Evolutionary conservation across 2,329 filamentous ascomycete species (phyloP).

Genomic region (Aspergillus glaucus): DNA sequence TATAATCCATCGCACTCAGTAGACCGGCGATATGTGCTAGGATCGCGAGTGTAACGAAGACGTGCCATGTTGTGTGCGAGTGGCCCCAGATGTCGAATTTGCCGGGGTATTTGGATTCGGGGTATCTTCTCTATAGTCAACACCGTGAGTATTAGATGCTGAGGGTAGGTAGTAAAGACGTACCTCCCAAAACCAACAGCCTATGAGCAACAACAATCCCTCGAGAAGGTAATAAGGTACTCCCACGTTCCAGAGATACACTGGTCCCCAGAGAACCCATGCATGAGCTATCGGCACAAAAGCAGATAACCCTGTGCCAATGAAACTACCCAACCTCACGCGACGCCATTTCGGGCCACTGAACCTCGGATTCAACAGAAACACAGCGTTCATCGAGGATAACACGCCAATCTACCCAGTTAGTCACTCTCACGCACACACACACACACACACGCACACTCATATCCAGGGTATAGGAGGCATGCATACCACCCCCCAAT

Average conservation of each 20-base stretch:
- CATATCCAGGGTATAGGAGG: neutral
- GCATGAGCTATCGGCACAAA: conserved; percentile 30
- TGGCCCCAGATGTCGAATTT: conserved; percentile 29
- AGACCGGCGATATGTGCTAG: conserved; percentile 36
- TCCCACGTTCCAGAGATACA: conserved; percentile 18
- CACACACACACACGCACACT: neutral
- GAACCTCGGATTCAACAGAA: conserved; percentile 31
- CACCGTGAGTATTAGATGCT: neutral
- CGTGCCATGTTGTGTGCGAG: conserved; percentile 30
- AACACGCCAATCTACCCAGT: conserved; percentile 22
- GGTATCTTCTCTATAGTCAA: conserved; percentile 11
- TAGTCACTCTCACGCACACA: neutral
- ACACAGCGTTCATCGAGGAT: conserved; percentile 20
- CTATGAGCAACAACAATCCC: conserved; percentile 24
- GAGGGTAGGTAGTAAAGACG: neutral
- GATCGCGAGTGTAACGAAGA: conserved; percentile 36
- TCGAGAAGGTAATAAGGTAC: conserved; percentile 30
- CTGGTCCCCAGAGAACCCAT: conserved; percentile 17
- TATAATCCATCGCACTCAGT: conserved; percentile 26
- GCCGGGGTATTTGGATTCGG: conserved; percentile 23
- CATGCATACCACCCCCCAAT: conserved; percentile 31
- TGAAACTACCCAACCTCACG: conserved; percentile 22
- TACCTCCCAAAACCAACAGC: conserved; percentile 21
- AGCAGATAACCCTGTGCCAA: conserved; percentile 26
- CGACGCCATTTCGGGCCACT: conserved; percentile 22